These are phyloP conservation scores for Sugiyamaella grinbergsii DNA, from an alignment of 1,139 yeast genomes.

Conservation along the genomic window DNA sequence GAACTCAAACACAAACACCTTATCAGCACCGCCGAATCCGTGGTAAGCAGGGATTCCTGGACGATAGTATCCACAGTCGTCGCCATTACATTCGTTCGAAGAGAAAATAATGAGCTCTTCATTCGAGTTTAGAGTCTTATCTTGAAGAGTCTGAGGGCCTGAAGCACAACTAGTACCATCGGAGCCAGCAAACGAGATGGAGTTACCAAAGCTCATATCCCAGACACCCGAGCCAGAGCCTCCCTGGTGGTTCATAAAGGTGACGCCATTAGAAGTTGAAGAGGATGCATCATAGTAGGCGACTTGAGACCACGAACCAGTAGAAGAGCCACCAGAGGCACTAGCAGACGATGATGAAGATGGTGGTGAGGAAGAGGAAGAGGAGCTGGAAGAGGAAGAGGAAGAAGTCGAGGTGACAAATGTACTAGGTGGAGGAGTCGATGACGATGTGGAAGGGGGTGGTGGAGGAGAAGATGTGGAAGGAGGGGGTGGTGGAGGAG, in stretches of 20 bases:
- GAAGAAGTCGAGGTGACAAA: constrained; percentile 30
- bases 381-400: constrained; percentile 30
- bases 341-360: constrained; percentile 30
- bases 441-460: constrained; percentile 27
- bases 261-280: constrained; percentile 65
- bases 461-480: constrained; percentile 29
- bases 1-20: constrained; percentile 88
- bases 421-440: constrained; percentile 29
- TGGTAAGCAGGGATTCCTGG: constrained; percentile 86
- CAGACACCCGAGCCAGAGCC: constrained; percentile 81
- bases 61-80: constrained; percentile 86
- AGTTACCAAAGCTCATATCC: constrained; percentile 84
- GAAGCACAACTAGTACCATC: constrained; percentile 73
- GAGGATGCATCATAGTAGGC: constrained; percentile 67
- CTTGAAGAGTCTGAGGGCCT: constrained; percentile 60
- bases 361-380: constrained; percentile 28
- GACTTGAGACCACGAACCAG: constrained; percentile 67
- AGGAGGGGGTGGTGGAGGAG: constrained; percentile 27
- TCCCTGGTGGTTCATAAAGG: constrained; percentile 78
- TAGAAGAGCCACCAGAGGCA: constrained; percentile 31
- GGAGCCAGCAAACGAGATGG: constrained; percentile 74
- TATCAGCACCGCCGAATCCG: constrained; percentile 69
- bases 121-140: constrained; percentile 67
- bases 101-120: constrained; percentile 79
- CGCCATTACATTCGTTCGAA: constrained; percentile 59